Base-by-base conservation (phyloP, 2,329 filamentous ascomycete genomes). In the Didymella pomorum region DNA sequence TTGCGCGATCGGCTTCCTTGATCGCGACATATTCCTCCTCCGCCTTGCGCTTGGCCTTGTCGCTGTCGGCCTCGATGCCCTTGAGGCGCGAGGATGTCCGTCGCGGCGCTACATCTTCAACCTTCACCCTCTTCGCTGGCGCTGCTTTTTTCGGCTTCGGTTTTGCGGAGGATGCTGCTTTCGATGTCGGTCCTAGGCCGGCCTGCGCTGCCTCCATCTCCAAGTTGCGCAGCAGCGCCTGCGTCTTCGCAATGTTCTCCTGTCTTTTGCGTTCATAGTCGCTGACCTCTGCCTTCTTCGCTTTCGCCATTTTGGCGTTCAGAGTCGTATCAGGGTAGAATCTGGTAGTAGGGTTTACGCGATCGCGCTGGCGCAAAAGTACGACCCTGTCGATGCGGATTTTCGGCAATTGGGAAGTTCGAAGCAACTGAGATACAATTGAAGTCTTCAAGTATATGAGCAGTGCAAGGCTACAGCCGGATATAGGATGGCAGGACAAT, bases 161-260 rank as follows among this genome's bases (percentile, higher is more conserved):
- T 52, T 83, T 83, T 0, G 83, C 72, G 0, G 82, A 77, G 50
- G 79, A 77, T 11, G 79, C 61, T 31, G 80, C 76, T 54, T 85
- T 86, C 0, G 85, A 73, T 20, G 80, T 76, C 1, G 84, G 81
- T 46, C 88, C 90, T 11, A 90, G 81, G n/a, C 89, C 89, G 0
- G 91, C 87, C 0, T 89, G 85, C 2, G 87, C 86, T 2, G 85
- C 83, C 69, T 88, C 85, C 65, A 86, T 80, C 33, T 90, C 89
- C 1, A 96, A 85, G 59, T 93, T 89, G 59, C 90, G 90, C 0
- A 97, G 79, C 0, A 97, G 83, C 73, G 89, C 91, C 76, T 94
- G 89, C 68, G 96, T 95, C 52, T 91, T 88, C 0, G 89, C 91
- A 39, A 96, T 96, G 66, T 97, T 97, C 60, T 93, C 92, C 16